These are phyloP conservation scores for Hypomontagnella submonticulosa DNA, from an alignment of 495 filamentous ascomycete genomes.

Conservation along the genomic window DNA sequence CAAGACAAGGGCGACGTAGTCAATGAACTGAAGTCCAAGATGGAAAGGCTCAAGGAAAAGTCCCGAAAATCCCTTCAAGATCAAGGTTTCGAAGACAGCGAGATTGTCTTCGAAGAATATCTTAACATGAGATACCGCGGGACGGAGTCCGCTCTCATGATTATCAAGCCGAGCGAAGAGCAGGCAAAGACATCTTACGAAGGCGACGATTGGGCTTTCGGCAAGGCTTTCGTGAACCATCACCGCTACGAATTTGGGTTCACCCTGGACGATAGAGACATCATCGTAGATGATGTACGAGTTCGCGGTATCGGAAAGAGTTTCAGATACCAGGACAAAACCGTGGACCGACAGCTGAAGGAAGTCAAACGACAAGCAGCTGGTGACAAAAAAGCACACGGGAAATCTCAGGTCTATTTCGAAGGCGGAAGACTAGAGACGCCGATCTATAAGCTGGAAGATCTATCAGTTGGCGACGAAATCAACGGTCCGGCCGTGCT, in stretches of 20 bases:
- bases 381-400: conserved; percentile 65
- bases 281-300: conserved; percentile 92
- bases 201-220: conserved; percentile 80
- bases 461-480: conserved; percentile 78
- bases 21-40: conserved; percentile 62
- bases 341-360: conserved; percentile 81
- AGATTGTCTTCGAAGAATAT: conserved; percentile 86
- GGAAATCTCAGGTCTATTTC: conserved; percentile 72
- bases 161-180: conserved; percentile 71
- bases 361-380: conserved; percentile 64
- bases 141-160: conserved; percentile 89
- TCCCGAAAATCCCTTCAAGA: conserved; percentile 70
- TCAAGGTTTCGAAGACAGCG: conserved; percentile 78
- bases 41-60: conserved; percentile 74
- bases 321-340: conserved; percentile 79
- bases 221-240: conserved; percentile 82
- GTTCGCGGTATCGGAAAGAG: conserved; percentile 90
- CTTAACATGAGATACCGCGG: conserved; percentile 90
- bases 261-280: conserved; percentile 85
- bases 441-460: conserved; percentile 83
- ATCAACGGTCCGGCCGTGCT: conserved; percentile 89
- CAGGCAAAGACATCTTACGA: conserved; percentile 67
- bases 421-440: conserved; percentile 81
- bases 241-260: conserved; percentile 97
- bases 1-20: conserved; percentile 64